Conservation (phyloP, 108 stramenopile genomes). For the Cyclotella atomus region DNA sequence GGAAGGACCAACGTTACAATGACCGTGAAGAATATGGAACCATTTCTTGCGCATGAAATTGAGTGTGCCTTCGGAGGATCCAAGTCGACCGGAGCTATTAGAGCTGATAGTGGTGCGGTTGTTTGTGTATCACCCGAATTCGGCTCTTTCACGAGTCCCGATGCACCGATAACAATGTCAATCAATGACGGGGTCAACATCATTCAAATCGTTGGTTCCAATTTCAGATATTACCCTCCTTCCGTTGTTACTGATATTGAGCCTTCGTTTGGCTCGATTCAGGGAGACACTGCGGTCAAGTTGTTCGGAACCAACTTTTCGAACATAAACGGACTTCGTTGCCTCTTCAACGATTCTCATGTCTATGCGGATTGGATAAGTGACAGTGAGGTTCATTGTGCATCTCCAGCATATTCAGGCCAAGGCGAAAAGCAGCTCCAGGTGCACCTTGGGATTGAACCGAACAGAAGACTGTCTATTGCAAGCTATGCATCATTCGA, state of each 20-base stretch:
- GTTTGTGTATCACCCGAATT: constrained; percentile 20
- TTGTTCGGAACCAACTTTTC: constrained; percentile 32
- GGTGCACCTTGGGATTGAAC: constrained; percentile 22
- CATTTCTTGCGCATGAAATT: constrained; percentile 13
- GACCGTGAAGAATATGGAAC: constrained; percentile 18
- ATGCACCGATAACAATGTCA: constrained; percentile 18
- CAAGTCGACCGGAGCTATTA: constrained; percentile 7
- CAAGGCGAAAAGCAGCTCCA: constrained; percentile 18
- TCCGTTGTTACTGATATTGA: constrained; percentile 33
- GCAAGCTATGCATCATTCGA: constrained; percentile 33
- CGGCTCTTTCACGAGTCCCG: constrained; percentile 2
- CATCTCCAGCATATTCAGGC: constrained; percentile 21
- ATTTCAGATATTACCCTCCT: constrained; percentile 36
- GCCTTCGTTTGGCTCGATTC: constrained; percentile 32
- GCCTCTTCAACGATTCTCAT: constrained; percentile 16
- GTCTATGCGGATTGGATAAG: constrained; percentile 26
- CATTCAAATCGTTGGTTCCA: not conserved
- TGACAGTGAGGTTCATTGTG: constrained; percentile 23
- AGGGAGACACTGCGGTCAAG: constrained; percentile 34
- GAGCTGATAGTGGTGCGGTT: not conserved
- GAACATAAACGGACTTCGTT: constrained; percentile 33
- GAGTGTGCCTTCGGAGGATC: constrained; percentile 31
- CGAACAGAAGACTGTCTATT: constrained; percentile 4
- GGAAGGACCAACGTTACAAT: constrained; percentile 22
- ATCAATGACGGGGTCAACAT: constrained; percentile 23